These are phyloP conservation scores for Syncephalastrum monosporum DNA, from an alignment of 371 early-diverging fungal species.

Conservation along the genomic window DNA sequence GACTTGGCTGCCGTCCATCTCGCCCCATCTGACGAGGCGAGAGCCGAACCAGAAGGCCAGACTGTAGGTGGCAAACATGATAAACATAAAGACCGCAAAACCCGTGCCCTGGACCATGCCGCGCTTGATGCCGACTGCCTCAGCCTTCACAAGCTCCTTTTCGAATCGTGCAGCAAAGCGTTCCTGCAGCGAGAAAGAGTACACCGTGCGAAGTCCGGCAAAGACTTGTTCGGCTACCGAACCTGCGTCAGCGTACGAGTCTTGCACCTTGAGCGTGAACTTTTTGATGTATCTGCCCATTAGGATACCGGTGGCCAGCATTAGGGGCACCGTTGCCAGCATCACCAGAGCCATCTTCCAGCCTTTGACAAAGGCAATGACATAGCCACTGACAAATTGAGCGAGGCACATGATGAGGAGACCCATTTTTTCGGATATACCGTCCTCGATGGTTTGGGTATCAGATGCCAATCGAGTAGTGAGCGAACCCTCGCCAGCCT, in stretches of 20 bases:
- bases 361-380: slow-evolving; percentile 78
- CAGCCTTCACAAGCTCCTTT: slow-evolving; percentile 36
- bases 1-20: slow-evolving; percentile 29
- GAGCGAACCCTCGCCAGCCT: slow-evolving; percentile 55
- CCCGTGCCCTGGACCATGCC: slow-evolving; percentile 42
- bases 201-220: slow-evolving; percentile 79
- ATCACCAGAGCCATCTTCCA: slow-evolving; percentile 81
- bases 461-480: slow-evolving; percentile 71
- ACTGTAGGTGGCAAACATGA: slow-evolving; percentile 58
- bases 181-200: slow-evolving; percentile 75
- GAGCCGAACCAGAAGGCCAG: slow-evolving; percentile 76
- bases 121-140: slow-evolving; percentile 42
- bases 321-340: slow-evolving; percentile 59
- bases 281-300: slow-evolving; percentile 66
- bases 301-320: slow-evolving; percentile 37
- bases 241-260: slow-evolving; percentile 75
- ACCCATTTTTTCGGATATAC: slow-evolving; percentile 81
- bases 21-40: slow-evolving; percentile 33
- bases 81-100: slow-evolving; percentile 53
- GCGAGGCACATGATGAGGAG: slow-evolving; percentile 40
- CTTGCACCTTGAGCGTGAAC: slow-evolving; percentile 22
- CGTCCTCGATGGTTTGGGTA: slow-evolving; percentile 74
- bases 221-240: slow-evolving; percentile 85
- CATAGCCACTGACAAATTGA: slow-evolving; percentile 30
- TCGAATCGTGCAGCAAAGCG: slow-evolving; percentile 63